A percentile compares a stretch with the other conserved stretches of the same genome.
These are phyloP conservation scores for Filobasidium floriforme DNA, from an alignment of 768 basidiomycete genomes.

Conservation along the genomic window DNA sequence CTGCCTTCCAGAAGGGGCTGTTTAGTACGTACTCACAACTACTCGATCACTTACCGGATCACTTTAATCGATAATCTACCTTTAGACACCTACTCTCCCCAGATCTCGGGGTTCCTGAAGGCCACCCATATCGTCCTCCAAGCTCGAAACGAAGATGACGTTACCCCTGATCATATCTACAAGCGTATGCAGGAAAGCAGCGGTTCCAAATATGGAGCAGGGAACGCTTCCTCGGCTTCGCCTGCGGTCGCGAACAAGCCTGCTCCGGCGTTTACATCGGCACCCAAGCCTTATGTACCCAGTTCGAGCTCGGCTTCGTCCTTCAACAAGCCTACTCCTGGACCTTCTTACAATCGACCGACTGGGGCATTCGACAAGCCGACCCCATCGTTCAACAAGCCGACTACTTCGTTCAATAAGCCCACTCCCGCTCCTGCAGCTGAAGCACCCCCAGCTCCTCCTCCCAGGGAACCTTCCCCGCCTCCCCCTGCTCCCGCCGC, in stretches of 20 bases:
- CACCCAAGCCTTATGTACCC: conserved; percentile 43
- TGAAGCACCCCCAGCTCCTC: conserved; percentile 28
- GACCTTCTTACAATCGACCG: conserved; percentile 5
- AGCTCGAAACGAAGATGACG: conserved; percentile 52
- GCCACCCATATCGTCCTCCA: conserved; percentile 52
- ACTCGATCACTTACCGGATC: neutral
- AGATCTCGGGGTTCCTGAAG: conserved; percentile 66
- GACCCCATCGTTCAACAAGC: conserved; percentile 22
- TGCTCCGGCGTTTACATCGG: conserved; percentile 48
- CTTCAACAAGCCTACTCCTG: conserved; percentile 13
- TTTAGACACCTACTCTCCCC: conserved; percentile 64
- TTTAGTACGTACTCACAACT: conserved; percentile 59
- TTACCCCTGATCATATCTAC: conserved; percentile 71
- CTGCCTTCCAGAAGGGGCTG: conserved; percentile 80
- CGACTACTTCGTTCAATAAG: conserved; percentile 45
- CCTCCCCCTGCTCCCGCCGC: conserved; percentile 29
- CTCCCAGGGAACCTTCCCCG: conserved; percentile 22
- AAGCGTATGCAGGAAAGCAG: conserved; percentile 78
- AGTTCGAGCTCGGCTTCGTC: conserved; percentile 44
- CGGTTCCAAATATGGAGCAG: conserved; percentile 65
- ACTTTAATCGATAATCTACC: neutral
- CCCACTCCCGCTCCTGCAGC: conserved; percentile 45
- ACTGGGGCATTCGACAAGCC: neutral
- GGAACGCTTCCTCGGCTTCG: conserved; percentile 36
- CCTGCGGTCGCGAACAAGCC: conserved; percentile 50